Evolutionary conservation across 768 basidiomycete genomes (phyloP), one percentile per base, ranked within the genome.

Genomic region (Lenzites betulinus): DNA sequence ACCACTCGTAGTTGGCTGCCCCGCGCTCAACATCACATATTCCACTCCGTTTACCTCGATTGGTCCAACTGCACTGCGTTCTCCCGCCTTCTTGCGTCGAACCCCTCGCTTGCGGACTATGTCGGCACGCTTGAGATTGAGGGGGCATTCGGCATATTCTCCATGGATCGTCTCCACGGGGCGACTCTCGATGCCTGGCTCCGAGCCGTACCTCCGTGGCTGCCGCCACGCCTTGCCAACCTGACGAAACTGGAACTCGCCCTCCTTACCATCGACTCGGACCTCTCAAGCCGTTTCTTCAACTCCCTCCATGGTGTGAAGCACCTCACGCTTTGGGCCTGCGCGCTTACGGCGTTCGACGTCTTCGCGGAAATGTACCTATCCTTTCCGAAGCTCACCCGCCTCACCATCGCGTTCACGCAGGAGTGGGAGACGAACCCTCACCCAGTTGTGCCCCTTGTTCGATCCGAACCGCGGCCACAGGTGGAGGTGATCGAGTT

Each of bases 21-120:
- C 7, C 42, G 54, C 15, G 61, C 46, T 25, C 60, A 63, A 28
- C 50, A 52, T 23, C 58, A 60, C 23, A 51, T 68, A 35, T 66
- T 64, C 58, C 48, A 44, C 22, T 64, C 63, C 20, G 51, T 66
- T 55, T 54, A 57, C 58, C 50, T 62, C 49, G 61, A 62, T 53
- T 58, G 53, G 59, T 61, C 61, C 22, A 62, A 53, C 16, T 62
- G 61, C 51, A 36, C 53, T 22, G 49, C 55, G 7, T 62, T 62
- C 56, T 54, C 61, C 26, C 44, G 61, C 18, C 55, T 62, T 8
- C 51, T 62, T 8, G 50, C 50, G 2, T 22, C 55, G 33, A 53
- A 58, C n/a, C 61, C 61, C 5, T 16, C 30, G 16, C 51, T 62
- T 30, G 55, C 51, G n/a, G 26, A 36, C 15, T 46, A 58, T 36